Conservation (phyloP, 768 basidiomycete species). For the Psilocybe azurescens region DNA sequence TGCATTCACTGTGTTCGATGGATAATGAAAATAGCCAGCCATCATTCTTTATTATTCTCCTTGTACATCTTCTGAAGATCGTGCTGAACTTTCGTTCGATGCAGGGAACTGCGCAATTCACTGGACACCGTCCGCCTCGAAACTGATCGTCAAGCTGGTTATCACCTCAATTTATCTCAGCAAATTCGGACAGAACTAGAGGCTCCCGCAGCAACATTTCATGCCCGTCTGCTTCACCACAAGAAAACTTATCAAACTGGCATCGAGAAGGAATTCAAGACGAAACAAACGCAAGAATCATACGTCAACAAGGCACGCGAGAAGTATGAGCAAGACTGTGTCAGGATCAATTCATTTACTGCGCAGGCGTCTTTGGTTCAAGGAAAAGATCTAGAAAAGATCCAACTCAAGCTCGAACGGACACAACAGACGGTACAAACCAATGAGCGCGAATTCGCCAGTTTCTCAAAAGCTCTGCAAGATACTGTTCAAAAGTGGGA, state of each 20-base stretch:
- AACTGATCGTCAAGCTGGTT: slow-evolving; percentile 81
- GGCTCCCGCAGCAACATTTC: slow-evolving; percentile 61
- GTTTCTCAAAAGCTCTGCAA: slow-evolving; percentile 78
- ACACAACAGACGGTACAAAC: slow-evolving; percentile 90
- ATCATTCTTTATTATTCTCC: background rate
- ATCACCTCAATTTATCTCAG: slow-evolving; percentile 74
- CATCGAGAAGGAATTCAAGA: slow-evolving; percentile 92
- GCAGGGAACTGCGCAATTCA: slow-evolving; percentile 81
- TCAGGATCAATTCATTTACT: slow-evolving; percentile 92
- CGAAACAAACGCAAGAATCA: slow-evolving; percentile 84
- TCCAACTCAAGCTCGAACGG: slow-evolving; percentile 84
- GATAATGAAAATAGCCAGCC: background rate
- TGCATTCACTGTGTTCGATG: background rate
- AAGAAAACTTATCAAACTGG: slow-evolving; percentile 73
- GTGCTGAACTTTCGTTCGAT: slow-evolving; percentile 22
- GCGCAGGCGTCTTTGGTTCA: slow-evolving; percentile 91
- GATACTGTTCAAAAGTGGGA: slow-evolving; percentile 91
- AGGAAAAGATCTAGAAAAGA: slow-evolving; percentile 92
- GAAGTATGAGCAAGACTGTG: slow-evolving; percentile 92
- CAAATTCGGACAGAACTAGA: slow-evolving; percentile 83
- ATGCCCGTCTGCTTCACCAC: slow-evolving; percentile 68
- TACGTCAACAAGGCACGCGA: slow-evolving; percentile 90
- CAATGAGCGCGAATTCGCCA: slow-evolving; percentile 93
- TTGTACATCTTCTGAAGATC: slow-evolving; percentile 3
- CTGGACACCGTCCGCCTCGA: slow-evolving; percentile 82